phyloP scores from a whole-genome alignment of 2,329 filamentous ascomycete genomes.

The Fusarium subtropicale region DNA sequence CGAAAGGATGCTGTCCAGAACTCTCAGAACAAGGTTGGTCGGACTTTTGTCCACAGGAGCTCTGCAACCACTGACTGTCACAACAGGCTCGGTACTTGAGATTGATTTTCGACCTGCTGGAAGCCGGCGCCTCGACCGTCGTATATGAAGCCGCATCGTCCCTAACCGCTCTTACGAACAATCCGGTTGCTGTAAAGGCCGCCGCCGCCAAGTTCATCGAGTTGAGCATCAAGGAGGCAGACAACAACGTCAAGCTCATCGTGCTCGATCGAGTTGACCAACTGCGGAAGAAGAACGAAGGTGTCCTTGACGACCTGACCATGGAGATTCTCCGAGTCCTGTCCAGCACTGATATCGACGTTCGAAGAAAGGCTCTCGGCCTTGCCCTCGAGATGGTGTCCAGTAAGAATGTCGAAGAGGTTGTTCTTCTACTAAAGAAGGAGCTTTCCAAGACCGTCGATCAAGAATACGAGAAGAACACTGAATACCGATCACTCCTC shows the following conservation, averaged over 20 bases:
- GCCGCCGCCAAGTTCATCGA: conserved; percentile 97
- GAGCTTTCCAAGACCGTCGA: conserved; percentile 97
- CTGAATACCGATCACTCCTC: conserved; percentile 91
- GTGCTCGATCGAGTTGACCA: conserved; percentile 94
- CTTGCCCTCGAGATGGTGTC: conserved; percentile 98
- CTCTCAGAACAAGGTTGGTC: conserved; percentile 85
- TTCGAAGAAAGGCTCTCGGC: conserved; percentile 88
- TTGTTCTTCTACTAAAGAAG: conserved; percentile 95
- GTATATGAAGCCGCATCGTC: conserved; percentile 98
- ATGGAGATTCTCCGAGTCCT: conserved; percentile 98
- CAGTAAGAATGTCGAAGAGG: conserved; percentile 98
- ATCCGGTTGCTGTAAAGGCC: conserved; percentile 97
- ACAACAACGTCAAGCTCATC: conserved; percentile 99
- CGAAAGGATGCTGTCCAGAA: conserved; percentile 97
- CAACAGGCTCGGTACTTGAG: conserved; percentile 84
- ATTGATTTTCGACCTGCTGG: conserved; percentile 95
- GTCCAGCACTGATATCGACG: conserved; percentile 95
- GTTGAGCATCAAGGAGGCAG: conserved; percentile 94
- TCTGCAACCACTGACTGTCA: conserved; percentile 45
- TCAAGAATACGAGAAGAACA: conserved; percentile 98
- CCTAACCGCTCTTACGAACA: conserved; percentile 91
- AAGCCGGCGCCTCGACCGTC: conserved; percentile 92
- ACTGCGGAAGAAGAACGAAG: conserved; percentile 86
- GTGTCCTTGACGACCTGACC: conserved; percentile 89
- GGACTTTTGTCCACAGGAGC: neutral